These are phyloP conservation scores for Colletotrichum plurivorum DNA, from an alignment of 2,329 filamentous ascomycete genomes.

Conservation along the genomic window DNA sequence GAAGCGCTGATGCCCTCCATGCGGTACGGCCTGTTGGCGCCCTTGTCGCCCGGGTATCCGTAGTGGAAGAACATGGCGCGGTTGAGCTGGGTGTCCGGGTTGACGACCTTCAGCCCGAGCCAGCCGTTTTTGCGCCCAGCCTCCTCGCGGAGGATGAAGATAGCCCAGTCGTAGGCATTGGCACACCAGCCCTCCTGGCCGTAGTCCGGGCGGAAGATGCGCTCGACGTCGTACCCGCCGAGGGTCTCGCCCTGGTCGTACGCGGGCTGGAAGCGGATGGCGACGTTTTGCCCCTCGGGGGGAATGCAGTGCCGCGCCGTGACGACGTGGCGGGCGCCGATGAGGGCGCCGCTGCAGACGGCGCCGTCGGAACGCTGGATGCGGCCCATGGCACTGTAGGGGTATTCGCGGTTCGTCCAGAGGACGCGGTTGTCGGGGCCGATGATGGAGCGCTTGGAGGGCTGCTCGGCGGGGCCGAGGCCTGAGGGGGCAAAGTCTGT, in stretches of 20 bases:
- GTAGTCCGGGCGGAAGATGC: slow-evolving; percentile 14
- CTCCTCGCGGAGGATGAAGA: slow-evolving; percentile 45
- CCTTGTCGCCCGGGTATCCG: slow-evolving; percentile 44
- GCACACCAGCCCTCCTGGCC: slow-evolving; percentile 33
- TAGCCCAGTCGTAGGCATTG: slow-evolving; percentile 45
- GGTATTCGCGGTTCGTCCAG: slow-evolving; percentile 31
- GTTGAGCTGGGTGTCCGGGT: slow-evolving; percentile 36
- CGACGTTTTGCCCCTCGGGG: slow-evolving; percentile 24
- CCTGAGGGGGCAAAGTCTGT: slow-evolving; percentile 19
- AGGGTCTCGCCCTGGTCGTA: slow-evolving; percentile 44
- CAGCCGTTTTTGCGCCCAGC: slow-evolving; percentile 45
- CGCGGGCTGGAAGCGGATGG: slow-evolving; percentile 44
- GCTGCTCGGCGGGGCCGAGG: slow-evolving; percentile 2
- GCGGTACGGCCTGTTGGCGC: slow-evolving; percentile 39
- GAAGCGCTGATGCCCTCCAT: slow-evolving; percentile 32
- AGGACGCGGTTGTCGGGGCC: slow-evolving; percentile 29
- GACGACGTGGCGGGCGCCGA: slow-evolving; percentile 48
- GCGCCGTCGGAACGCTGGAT: slow-evolving; percentile 43
- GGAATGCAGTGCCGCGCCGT: slow-evolving; percentile 47
- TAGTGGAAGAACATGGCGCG: slow-evolving; percentile 41
- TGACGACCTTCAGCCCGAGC: slow-evolving; percentile 43
- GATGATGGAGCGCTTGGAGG: slow-evolving; percentile 26
- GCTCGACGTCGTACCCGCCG: slow-evolving; percentile 26
- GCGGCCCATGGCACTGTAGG: slow-evolving; percentile 40
- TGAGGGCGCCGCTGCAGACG: slow-evolving; percentile 46